Percentiles rank a stretch among this genome's conserved stretches.
phyloP scores from a whole-genome alignment of 805 yeast genomes.

The Nadsonia fulvescens region DNA sequence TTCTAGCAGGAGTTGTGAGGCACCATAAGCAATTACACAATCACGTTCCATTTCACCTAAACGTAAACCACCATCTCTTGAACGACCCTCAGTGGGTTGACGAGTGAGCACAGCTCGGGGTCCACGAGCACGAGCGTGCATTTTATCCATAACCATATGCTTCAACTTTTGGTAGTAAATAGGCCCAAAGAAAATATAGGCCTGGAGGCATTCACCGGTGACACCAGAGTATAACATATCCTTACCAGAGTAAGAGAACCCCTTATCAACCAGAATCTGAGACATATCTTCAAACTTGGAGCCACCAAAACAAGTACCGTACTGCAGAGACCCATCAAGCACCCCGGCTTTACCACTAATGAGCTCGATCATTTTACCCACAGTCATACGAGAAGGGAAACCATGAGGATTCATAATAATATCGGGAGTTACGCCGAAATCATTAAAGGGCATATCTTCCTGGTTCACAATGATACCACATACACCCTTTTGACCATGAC shows the following conservation, averaged over 20 bases:
- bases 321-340: constrained; percentile 72
- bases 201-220: constrained; percentile 93
- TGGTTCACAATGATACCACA: constrained; percentile 96
- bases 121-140: constrained; percentile 99
- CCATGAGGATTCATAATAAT: constrained; percentile 98
- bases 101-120: constrained; percentile 96
- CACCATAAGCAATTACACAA: constrained; percentile 98
- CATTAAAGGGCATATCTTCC: constrained; percentile 92
- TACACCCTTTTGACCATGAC: constrained; percentile 98
- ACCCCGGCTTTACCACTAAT: constrained; percentile 98
- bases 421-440: constrained; percentile 82
- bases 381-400: constrained; percentile 99
- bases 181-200: constrained; percentile 96
- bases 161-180: constrained; percentile 94
- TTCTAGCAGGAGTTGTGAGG: constrained; percentile 83
- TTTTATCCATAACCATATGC: constrained; percentile 97
- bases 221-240: constrained; percentile 96
- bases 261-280: constrained; percentile 69
- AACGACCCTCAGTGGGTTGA: constrained; percentile 98
- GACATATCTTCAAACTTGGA: constrained; percentile 94
- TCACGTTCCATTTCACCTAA: constrained; percentile 99
- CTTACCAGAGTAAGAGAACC: constrained; percentile 88
- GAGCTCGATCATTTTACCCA: constrained; percentile 93
- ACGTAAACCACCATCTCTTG: constrained; percentile 97
- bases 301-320: constrained; percentile 98